Evolutionary conservation across 2,329 filamentous ascomycete genomes (phyloP).

Genomic region (Venturia aucupariae): DNA sequence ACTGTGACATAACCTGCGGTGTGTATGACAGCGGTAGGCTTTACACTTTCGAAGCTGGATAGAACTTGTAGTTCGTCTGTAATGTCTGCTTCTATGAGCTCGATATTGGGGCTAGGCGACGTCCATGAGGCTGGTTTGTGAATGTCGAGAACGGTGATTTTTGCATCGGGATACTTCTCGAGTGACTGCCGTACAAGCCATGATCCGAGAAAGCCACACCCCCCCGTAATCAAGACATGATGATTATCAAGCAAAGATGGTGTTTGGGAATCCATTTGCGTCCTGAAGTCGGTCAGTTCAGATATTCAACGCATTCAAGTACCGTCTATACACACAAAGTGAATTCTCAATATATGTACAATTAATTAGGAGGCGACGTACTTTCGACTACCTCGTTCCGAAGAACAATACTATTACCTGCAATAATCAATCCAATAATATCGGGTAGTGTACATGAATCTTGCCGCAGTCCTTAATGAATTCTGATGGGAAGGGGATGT

Average conservation of each 20-base stretch:
- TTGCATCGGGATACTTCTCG: conserved; percentile 27
- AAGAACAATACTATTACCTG: no score
- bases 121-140: conserved; percentile 8
- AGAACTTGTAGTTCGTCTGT: conserved; percentile 26
- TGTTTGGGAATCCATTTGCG: neutral
- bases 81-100: conserved; percentile 33
- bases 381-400: no score
- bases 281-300: neutral
- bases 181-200: conserved; percentile 20
- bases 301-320: no score
- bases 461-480: no score
- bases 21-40: conserved; percentile 81
- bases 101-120: conserved; percentile 20
- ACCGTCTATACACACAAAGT: no score
- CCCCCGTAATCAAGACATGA: conserved; percentile 38
- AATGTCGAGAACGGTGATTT: conserved; percentile 31
- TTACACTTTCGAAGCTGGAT: conserved; percentile 48
- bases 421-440: no score
- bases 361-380: no score
- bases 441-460: no score
- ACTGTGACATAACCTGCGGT: conserved; percentile 53
- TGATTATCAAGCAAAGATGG: neutral
- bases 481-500: no score
- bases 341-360: no score
- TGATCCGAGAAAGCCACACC: conserved; percentile 33